Base-by-base conservation (phyloP, 441 rosid species). In the Biscutella laevigata region DNA sequence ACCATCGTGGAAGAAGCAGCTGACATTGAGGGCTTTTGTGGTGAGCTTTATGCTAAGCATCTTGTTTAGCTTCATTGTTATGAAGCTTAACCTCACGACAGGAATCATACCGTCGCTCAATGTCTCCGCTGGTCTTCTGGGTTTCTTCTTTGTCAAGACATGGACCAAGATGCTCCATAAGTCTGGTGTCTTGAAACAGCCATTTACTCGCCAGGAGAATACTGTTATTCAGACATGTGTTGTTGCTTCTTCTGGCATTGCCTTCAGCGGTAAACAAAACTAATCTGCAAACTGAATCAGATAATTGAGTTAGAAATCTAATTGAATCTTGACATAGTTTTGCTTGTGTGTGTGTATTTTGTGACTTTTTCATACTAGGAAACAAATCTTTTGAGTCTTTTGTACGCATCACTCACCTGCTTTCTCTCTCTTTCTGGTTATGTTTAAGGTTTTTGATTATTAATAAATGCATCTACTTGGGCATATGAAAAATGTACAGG, bases 211-310 rank as follows among this genome's bases (percentile, higher is more conserved):
- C 17, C 94, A 88, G 47, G 89, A 84, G 72, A 88, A 88, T 62
- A 84, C 94, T 7, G 96, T 82, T 29, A 82, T 88, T 13, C 96
- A 88, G 77, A 82, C 96, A 6, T 88, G 94, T 35, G 89, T 88
- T 21, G 95, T 88, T 13, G 94, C 96, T 53, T 79, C 95, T 67
- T 75, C 95, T 11, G 96, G 96, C 68, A 88, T 88, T 61, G 81
- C 95, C 59, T 88, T 81, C 28, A 88, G 95, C 63, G 89, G 91
- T 88, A 73, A 34, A 67, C 7, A 50, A 21, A 57, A 41, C 14
- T 4, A 27, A 48, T 20, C 21, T 17, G 16, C n/a, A 10, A 6
- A 13, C 1, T 53, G 8, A 34, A 19, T 29, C 51, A 12, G 29
- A 26, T 19, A 34, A 41, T 16, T 15, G 12, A 14, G 0, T 45